Base-by-base conservation (phyloP, 192 early-diverging fungal genomes). In the Mortierella alpina region DNA sequence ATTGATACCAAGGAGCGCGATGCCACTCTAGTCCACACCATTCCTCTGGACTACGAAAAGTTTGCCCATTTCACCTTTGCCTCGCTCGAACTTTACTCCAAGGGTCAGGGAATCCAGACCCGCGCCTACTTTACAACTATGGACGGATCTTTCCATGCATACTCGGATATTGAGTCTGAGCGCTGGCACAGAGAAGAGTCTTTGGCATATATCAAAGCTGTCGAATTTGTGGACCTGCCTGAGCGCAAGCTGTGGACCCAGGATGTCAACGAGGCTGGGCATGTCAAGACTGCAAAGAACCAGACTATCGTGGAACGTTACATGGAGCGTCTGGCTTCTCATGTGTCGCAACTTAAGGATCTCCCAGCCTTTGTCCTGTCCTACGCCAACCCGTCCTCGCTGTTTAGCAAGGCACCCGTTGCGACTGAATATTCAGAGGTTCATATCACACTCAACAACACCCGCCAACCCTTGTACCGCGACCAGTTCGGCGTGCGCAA, bases 111-210 rank as follows among this genome's bases (percentile, higher is more conserved):
- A 42, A 59, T 49, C 15, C 79, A 85, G 23, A 63, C 68, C 14
- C 87, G 85, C 44, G 67, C 89, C 39, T 83, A 89, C 39, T 75
- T 89, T 8, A 82, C 87, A n/a, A 91, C 90, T n/a, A 64, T 71
- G 40, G 89, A 91, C 63, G 91, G 91, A 23, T 92, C 82, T 17
- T 87, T 84, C 59, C 85, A 74, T 75, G 78, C 83, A 61, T 92
- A 83, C 83, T 73, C 84, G 72, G 71, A 66, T 75, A 56, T 40
- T 53, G 70, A 72, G 68, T 52, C 78, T 73, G 48, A 89, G 20
- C 54, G 64, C 39, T 99, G 97, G 97, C 84, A 88, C n/a, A 90
- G 95, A 46, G 92, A 96, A 56, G 97, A 99, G 82, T 89, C 93
- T 18, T 84, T 98, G 64, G 88, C 95, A 0, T 86, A 94, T 58